Evolutionary conservation across 1,284 basidiomycete genomes (phyloP).

Genomic region (Sporisorium graminicola): DNA sequence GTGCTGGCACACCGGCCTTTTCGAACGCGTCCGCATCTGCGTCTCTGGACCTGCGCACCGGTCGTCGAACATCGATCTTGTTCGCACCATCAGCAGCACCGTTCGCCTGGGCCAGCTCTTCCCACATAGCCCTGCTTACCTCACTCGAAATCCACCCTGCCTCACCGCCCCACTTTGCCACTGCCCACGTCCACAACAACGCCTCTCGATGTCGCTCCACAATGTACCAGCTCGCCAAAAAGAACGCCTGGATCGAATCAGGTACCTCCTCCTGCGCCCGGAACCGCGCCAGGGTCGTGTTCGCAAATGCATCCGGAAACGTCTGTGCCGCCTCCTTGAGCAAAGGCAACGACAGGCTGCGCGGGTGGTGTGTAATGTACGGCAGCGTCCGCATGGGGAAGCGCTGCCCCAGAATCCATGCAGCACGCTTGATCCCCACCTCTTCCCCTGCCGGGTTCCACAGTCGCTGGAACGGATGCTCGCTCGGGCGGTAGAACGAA

Average conservation of each 20-base stretch:
- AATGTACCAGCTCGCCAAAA: slow-evolving; percentile 46
- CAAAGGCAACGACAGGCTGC: slow-evolving; percentile 68
- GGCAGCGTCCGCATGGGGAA: slow-evolving; percentile 70
- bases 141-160: slow-evolving; percentile 65
- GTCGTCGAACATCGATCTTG: slow-evolving; percentile 18
- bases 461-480: slow-evolving; percentile 47
- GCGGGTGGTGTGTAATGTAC: slow-evolving; percentile 72
- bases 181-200: slow-evolving; percentile 52
- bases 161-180: slow-evolving; percentile 63
- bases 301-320: slow-evolving; percentile 37
- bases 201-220: slow-evolving; percentile 62
- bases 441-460: slow-evolving; percentile 56
- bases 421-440: slow-evolving; percentile 50
- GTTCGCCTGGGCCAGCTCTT: slow-evolving; percentile 59
- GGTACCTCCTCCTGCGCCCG: slow-evolving; percentile 63
- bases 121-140: slow-evolving; percentile 69
- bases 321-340: slow-evolving; percentile 56
- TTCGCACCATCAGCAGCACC: neutral
- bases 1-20: slow-evolving; percentile 28
- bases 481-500: slow-evolving; percentile 38
- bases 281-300: slow-evolving; percentile 50
- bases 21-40: slow-evolving; percentile 14
- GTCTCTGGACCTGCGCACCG: slow-evolving; percentile 27
- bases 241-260: slow-evolving; percentile 70
- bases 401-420: slow-evolving; percentile 52